Conservation (phyloP, 208 protist species). For the Novymonas esmeraldas region DNA sequence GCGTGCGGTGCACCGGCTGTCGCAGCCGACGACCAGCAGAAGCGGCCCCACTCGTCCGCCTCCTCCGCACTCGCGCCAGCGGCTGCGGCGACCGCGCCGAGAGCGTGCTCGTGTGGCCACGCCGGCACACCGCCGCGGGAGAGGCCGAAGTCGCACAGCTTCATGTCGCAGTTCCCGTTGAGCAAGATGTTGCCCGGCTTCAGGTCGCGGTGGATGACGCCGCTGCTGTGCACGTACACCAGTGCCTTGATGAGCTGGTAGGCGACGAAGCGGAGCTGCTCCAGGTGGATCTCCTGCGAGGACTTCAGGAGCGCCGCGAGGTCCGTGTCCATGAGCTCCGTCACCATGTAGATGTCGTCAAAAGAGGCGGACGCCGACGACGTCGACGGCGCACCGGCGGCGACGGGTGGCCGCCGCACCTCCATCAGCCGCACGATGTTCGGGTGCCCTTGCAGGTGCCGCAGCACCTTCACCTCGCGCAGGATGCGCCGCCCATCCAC, state of each 20-base stretch:
- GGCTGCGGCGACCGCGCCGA: background rate
- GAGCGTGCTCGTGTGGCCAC: constrained; percentile 3
- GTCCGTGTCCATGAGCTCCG: constrained; percentile 94
- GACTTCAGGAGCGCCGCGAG: constrained; percentile 94
- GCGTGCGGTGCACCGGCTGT: background rate
- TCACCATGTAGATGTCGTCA: constrained; percentile 87
- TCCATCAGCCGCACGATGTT: constrained; percentile 93
- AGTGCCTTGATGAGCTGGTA: constrained; percentile 91
- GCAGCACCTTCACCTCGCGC: constrained; percentile 93
- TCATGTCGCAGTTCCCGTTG: constrained; percentile 63
- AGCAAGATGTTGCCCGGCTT: constrained; percentile 85
- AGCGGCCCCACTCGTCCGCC: constrained; percentile 22
- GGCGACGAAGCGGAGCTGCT: constrained; percentile 96
- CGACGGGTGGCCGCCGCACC: constrained; percentile 78
- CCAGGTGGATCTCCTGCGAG: constrained; percentile 80
- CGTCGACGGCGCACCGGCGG: constrained; percentile 53
- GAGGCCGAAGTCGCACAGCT: constrained; percentile 81
- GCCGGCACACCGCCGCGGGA: constrained; percentile 51
- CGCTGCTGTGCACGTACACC: constrained; percentile 71
- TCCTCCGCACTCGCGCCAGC: constrained; percentile 10
- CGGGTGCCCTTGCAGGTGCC: constrained; percentile 86
- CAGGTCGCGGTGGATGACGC: constrained; percentile 80
- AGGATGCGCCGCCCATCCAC: constrained; percentile 95
- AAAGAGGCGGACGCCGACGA: constrained; percentile 43
- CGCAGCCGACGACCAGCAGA: constrained; percentile 25